Conservation (phyloP, 768 basidiomycete genomes). For the Lactarius psammicola region DNA sequence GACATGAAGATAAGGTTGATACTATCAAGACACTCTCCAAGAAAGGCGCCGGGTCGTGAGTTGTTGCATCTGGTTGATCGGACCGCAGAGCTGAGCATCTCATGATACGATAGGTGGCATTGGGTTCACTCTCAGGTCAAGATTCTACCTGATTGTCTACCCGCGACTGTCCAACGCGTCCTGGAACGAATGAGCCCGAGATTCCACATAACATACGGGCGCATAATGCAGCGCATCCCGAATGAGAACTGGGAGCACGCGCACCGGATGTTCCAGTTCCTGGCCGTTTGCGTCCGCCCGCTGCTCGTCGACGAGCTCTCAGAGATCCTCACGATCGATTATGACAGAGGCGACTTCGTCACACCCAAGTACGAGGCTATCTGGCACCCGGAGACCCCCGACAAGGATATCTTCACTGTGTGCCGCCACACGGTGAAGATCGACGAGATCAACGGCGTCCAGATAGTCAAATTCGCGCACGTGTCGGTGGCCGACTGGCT, state of each 20-base stretch:
- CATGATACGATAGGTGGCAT: slow-evolving; percentile 29
- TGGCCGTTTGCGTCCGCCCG: slow-evolving; percentile 25
- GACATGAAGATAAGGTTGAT: slow-evolving; percentile 12
- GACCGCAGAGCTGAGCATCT: background rate
- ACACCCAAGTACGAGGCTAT: slow-evolving; percentile 22
- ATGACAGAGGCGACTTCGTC: slow-evolving; percentile 19
- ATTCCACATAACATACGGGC: slow-evolving; percentile 30
- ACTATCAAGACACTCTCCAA: slow-evolving; percentile 19
- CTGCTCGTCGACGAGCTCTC: slow-evolving; percentile 30
- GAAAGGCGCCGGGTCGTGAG: slow-evolving; percentile 20
- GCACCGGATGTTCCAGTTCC: slow-evolving; percentile 29
- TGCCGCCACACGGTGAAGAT: slow-evolving; percentile 17
- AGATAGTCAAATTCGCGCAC: slow-evolving; percentile 19
- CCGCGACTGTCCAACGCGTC: slow-evolving; percentile 22
- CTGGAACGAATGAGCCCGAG: slow-evolving; percentile 27
- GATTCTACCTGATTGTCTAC: slow-evolving; percentile 24
- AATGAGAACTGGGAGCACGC: slow-evolving; percentile 25
- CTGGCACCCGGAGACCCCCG: slow-evolving; percentile 24
- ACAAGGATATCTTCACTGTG: slow-evolving; percentile 19
- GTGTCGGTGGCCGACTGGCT: slow-evolving; percentile 11
- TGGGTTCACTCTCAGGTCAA: slow-evolving; percentile 32
- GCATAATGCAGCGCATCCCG: slow-evolving; percentile 29
- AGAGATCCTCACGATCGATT: slow-evolving; percentile 31
- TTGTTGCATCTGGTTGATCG: background rate
- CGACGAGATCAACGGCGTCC: slow-evolving; percentile 4